Conservation (phyloP, 805 yeast species). For the Ogataea nakhonphanomensis region DNA sequence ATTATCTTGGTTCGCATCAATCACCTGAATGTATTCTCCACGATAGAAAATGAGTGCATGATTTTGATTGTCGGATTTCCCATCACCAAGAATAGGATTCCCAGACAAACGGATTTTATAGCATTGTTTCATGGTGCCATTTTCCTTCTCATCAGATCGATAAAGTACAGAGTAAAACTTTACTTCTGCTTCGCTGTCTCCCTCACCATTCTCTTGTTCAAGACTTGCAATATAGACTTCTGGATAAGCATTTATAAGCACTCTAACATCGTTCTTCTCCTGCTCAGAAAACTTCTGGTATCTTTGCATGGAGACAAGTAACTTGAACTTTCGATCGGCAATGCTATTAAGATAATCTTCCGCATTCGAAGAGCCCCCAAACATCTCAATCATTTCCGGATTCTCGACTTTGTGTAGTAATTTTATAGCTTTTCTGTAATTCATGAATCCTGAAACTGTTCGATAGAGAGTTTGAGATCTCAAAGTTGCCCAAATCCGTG, state of each 20-base stretch:
- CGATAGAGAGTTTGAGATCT: conserved; percentile 81
- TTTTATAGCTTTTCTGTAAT: conserved; percentile 70
- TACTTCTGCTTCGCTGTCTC: conserved; percentile 34
- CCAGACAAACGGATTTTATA: conserved; percentile 78
- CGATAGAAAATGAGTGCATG: conserved; percentile 81
- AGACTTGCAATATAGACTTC: conserved; percentile 54
- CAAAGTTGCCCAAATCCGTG: conserved; percentile 84
- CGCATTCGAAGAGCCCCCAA: conserved; percentile 40
- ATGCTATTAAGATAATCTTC: conserved; percentile 68
- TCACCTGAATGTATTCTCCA: conserved; percentile 92
- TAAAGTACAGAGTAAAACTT: conserved; percentile 64
- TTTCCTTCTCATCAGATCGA: conserved; percentile 53
- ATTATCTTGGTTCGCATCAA: conserved; percentile 96
- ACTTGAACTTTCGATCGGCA: conserved; percentile 75
- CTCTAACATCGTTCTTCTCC: conserved; percentile 66
- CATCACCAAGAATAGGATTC: conserved; percentile 93
- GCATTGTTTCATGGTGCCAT: conserved; percentile 45
- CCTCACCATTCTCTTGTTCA: conserved; percentile 43
- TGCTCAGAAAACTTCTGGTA: conserved; percentile 57
- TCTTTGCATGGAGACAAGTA: conserved; percentile 88
- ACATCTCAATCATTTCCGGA: conserved; percentile 44
- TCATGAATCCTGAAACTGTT: conserved; percentile 80
- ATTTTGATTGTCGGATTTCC: conserved; percentile 94
- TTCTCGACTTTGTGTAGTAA: conserved; percentile 66
- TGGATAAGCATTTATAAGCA: conserved; percentile 71